A percentile compares a stretch with the other conserved stretches of the same genome.
phyloP scores from a whole-genome alignment of 2,329 filamentous ascomycete genomes.

The Westerdykella aurantiaca region DNA sequence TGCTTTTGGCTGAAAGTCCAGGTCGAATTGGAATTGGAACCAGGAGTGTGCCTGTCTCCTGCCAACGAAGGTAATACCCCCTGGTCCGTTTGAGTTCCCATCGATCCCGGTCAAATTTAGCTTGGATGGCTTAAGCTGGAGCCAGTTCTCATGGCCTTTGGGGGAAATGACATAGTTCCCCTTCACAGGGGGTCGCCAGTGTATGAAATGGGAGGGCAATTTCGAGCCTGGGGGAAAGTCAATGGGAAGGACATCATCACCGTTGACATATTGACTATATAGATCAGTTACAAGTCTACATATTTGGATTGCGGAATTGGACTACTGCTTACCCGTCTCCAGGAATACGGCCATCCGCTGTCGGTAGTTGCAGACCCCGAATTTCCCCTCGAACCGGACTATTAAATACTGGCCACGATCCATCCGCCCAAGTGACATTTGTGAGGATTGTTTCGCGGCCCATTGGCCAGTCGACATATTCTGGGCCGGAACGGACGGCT shows the following conservation, averaged over 20 bases:
- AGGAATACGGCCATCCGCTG: conserved; percentile 27
- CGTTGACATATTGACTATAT: conserved; percentile 36
- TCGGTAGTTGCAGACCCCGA: conserved; percentile 40
- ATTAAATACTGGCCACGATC: conserved; percentile 42
- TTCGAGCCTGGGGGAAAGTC: conserved; percentile 43
- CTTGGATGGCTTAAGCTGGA: conserved; percentile 46
- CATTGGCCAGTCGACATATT: conserved; percentile 23
- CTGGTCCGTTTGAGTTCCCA: conserved; percentile 42
- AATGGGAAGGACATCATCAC: conserved; percentile 39
- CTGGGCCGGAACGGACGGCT: conserved; percentile 19
- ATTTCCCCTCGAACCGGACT: conserved; percentile 42
- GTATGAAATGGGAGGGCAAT: conserved; percentile 48
- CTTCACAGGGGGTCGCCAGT: conserved; percentile 49
- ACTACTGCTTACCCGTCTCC: conserved; percentile 31
- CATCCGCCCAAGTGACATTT: conserved; percentile 22
- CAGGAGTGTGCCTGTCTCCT: conserved; percentile 50
- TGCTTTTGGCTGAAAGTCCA: conserved; percentile 40
- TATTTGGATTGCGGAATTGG: neutral
- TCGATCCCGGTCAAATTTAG: conserved; percentile 52
- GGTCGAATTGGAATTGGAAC: conserved; percentile 47
- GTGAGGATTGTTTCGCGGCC: conserved; percentile 24
- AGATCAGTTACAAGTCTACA: neutral
- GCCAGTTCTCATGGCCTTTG: conserved; percentile 37
- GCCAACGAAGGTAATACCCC: conserved; percentile 48
- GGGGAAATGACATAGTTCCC: conserved; percentile 48